Base-by-base conservation (phyloP, 2,329 filamentous ascomycete species). In the Periconia sp. region DNA sequence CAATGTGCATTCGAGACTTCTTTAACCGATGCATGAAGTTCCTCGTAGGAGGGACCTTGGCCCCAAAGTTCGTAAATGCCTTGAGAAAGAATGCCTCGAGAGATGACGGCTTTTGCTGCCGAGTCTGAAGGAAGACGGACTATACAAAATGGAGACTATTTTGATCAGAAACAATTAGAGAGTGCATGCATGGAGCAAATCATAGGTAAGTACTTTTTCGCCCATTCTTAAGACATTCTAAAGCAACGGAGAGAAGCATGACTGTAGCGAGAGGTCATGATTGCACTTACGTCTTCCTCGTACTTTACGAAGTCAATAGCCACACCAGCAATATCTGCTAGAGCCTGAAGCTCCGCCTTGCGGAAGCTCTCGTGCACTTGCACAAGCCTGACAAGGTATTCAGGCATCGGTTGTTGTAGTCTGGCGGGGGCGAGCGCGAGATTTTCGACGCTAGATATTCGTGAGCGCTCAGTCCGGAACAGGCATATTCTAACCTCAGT, bases 361-460 rank as follows among this genome's bases (percentile, higher is more conserved):
- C 92, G 87, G 67, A 99, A 99, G n/a, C 83, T 87, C 74, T 96
- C 90, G 69, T 97, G 92, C 45, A 82, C 78, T 71, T 97, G 94
- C 31, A 86, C 87, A 66, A 97, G 91, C 59, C 92, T 88, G 52
- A 99, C 85, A 47, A 99, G 80, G 64, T 89, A 97, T 50, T 95
- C 83, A 83, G 64, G 65, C 66, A 70, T 70, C 17, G n/a, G n/a
- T n/a, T n/a, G n/a, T n/a, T n/a, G n/a, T n/a, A n/a, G n/a, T n/a
- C n/a, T 18, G n/a, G 15, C 11, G 12, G 15, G 31, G 16, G 31
- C 8, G 22, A 13, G 18, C 12, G 5, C n/a, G 16, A 15, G 9
- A n/a, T 31, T 13, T 17, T 9, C 13, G 28, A 16, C 15, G 9
- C 13, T 4, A 16, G 13, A 4, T 13, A 31, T 31, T 3, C 18